Evolutionary conservation across 805 yeast genomes (phyloP), one percentile per base, ranked within the genome.

Genomic region (Tetrapisispora nanseiensis): DNA sequence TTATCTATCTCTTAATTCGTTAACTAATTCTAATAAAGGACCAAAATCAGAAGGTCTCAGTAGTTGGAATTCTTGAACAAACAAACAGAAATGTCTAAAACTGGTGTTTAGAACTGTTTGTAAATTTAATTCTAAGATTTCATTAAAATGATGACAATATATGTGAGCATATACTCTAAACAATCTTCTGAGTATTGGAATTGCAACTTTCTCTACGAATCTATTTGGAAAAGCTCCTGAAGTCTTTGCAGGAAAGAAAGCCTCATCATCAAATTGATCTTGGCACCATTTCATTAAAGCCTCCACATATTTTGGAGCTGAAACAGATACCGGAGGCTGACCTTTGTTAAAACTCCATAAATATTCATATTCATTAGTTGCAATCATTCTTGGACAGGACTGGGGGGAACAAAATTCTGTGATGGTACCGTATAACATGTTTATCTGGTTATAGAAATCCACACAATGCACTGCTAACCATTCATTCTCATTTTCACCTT

Each of bases 381-480:
- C 99, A 44, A 85, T 89, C 99, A 92, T 92, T 45, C 92, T 69
- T 2, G 98, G 97, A 61, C 99, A 92, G 2, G 94, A 75, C n/a
- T 68, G 63, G 2, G 97, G 97, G 0, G 97, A 86, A 62, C 99
- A 92, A 57, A 92, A 89, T 65, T 87, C 95, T 1, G 97, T 90
- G 49, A 92, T 84, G 3, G 97, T 79, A 9, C 97, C 96, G 54
- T 92, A 90, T 7, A 90, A 69, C 98, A 90, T 92, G 64, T 90
- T 90, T 51, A 90, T 81, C 61, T 90, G 98, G 61, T 89, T 89
- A 66, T 85, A 90, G 59, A 90, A 92, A 62, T 90, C 97, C 15
- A 89, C 97, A n/a, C 90, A 92, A 60, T 90, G 95, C 11, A 89
- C 95, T 0, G 98, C 97, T 43, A 90, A 65, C 98, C 98, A 90